Evolutionary conservation across 768 basidiomycete genomes (phyloP), one percentile per base, ranked within the genome.

Genomic region (Rhodosporidiobolus odoratus): DNA sequence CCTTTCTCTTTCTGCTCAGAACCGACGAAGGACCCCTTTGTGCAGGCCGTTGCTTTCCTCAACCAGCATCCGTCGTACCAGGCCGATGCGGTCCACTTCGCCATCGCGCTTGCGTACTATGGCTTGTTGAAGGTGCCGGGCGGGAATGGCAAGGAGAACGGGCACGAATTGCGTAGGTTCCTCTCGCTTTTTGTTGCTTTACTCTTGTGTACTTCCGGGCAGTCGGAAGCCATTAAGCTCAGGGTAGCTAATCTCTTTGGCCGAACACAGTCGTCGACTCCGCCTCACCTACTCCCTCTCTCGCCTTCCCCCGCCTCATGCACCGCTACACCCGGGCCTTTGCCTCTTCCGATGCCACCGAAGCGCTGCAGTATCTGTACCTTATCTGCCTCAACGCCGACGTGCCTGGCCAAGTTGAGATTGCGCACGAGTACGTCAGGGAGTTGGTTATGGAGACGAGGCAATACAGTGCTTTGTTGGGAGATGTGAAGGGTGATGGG

Each of bases 281-380:
- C 89, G 89, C 45, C 13, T 41, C 54, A 2, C 30, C 60, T 1
- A 58, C 47, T 2, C 65, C 69, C 6, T 50, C 60, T 8, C 54
- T 71, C 35, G 38, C 65, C 78, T 82, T 98, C 30, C 85, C 92
- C 1, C 90, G 91, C 5, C 79, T 97, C 30, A 85, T 93, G 68
- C 93, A 92, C 86, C 89, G 92, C 23, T 97, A 99, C 78, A 87
- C 96, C 53, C 86, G 92, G 43, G 89, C 89, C 69, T 96, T 98
- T 78, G 90, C 89, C 35, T 90, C 89, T 80, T 86, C 91, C 84
- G 95, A 96, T 75, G 89, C 94, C 0, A 88, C 89, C 76, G 91
- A 94, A 76, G 95, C 94, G 0, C 81, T 99, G 60, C 93, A 99
- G 80, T 98, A 97, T 74, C 89, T 94, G 32, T 93, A 92, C 77